Percentiles rank a stretch among this genome's conserved stretches.
phyloP scores from a whole-genome alignment of 306 rosid species.

The Prunus davidiana region DNA sequence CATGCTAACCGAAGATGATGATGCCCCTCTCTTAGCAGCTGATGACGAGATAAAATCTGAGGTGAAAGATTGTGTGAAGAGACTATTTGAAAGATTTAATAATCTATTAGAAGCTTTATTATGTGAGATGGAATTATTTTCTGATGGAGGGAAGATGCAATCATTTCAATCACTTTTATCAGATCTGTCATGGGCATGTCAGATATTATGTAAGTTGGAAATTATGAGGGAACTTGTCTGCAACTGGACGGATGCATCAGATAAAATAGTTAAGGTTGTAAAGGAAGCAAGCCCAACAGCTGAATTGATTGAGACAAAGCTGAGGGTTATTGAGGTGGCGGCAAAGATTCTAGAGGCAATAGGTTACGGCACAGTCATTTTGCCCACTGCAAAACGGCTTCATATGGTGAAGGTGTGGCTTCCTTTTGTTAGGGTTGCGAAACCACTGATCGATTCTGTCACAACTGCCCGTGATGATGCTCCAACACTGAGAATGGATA shows the following conservation, averaged over 20 bases:
- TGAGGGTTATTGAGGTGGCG: conserved; percentile 66
- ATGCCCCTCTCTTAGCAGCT: conserved; percentile 64
- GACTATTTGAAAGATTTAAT: conserved; percentile 55
- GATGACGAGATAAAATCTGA: conserved; percentile 57
- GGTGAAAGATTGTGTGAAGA: conserved; percentile 66
- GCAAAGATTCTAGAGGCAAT: conserved; percentile 79
- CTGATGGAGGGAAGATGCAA: conserved; percentile 43
- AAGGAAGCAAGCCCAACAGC: conserved; percentile 44
- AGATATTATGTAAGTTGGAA: conserved; percentile 70
- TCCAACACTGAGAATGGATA: conserved; percentile 46
- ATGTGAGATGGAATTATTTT: conserved; percentile 44
- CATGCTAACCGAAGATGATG: conserved; percentile 95
- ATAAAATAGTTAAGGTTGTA: conserved; percentile 62
- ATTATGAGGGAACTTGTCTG: conserved; percentile 71
- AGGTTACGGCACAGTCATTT: conserved; percentile 66
- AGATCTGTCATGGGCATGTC: conserved; percentile 84
- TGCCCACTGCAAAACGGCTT: conserved; percentile 70
- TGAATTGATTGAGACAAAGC: conserved; percentile 50
- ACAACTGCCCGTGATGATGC: conserved; percentile 32
- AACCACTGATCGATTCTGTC: conserved; percentile 66
- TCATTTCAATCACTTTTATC: conserved; percentile 53
- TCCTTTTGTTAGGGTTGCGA: conserved; percentile 81
- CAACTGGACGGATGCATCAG: conserved; percentile 81
- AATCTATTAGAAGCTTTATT: conserved; percentile 42
- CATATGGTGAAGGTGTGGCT: conserved; percentile 78